Evolutionary conservation across 2,329 filamentous ascomycete species (phyloP), one percentile per base, ranked within the genome.

Genomic region (Apiospora saccharicola): DNA sequence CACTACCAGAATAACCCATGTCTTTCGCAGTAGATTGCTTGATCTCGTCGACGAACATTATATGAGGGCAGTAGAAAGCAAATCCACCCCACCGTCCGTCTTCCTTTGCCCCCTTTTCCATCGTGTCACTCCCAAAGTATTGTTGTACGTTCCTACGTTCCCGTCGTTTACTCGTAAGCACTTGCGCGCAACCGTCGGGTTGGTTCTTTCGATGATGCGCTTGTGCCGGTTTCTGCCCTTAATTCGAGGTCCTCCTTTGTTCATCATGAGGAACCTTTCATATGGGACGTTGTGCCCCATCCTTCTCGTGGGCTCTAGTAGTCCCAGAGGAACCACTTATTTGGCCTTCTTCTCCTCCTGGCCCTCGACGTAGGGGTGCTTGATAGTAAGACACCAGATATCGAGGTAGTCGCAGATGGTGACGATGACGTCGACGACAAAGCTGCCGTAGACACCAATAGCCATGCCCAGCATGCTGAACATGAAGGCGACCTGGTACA

Each of bases 311-410:
- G 12, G 8, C 30, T n/a, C 4, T 2, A n/a, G 37, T 41, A 12
- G 57, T n/a, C n/a, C 19, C 16, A 1, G 34, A 19, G 19, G 22
- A n/a, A n/a, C 19, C 5, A 1, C 41, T n/a, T 68, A 68, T 19
- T 47, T 47, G 6, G 24, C 41, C 67, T 68, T 68, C 43, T 68
- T 68, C 34, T 80, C 79, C 72, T 84, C 82, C 70, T 81, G 76
- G 71, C 79, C 83, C 77, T 89, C 87, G 34, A 86, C 84, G 75
- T 88, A 87, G 30, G 90, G 90, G 78, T 98, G 92, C 89, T 99
- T 99, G 85, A 99, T 99, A 1, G 94, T 97, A 81, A 99, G 86
- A 81, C 96, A 99, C 94, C 95, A 98, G 76, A 99, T 99, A 81
- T 99, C 96, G 74, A 98, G 88, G 81, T 97, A 98, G 82, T 99